A percentile compares a stretch with the other conserved stretches of the same genome.
Conservation (phyloP, 768 basidiomycete genomes). For the Pulveroboletus frians region DNA sequence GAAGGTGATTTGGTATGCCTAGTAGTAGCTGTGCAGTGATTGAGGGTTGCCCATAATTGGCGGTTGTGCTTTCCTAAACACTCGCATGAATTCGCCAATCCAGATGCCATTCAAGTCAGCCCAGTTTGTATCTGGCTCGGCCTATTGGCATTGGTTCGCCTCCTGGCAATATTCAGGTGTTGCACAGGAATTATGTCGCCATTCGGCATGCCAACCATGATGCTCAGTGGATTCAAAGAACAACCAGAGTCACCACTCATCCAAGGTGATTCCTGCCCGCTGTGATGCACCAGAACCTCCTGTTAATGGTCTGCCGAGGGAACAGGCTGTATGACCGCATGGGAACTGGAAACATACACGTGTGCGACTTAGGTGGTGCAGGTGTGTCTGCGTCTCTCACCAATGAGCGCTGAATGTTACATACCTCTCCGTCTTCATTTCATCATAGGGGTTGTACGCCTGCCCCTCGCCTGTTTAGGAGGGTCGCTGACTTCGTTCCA, state of each 20-base stretch:
- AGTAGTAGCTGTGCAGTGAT: too few relatives aligned
- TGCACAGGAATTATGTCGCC: slow-evolving; percentile 27
- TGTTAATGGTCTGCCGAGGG: slow-evolving; percentile 30
- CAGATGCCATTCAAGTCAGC: too few relatives aligned
- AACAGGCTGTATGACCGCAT: slow-evolving; percentile 62
- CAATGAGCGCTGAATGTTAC: too few relatives aligned
- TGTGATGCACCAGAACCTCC: background rate
- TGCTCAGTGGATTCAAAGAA: slow-evolving; percentile 34
- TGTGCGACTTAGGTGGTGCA: slow-evolving; percentile 37
- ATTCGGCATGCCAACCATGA: slow-evolving; percentile 21
- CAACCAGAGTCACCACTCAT: slow-evolving; percentile 30
- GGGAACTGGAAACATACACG: slow-evolving; percentile 47
- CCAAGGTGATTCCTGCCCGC: slow-evolving; percentile 20
- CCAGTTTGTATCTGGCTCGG: background rate
- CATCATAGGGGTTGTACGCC: too few relatives aligned
- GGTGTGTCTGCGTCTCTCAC: slow-evolving; percentile 30
- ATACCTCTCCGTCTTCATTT: too few relatives aligned
- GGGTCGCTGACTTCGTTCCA: too few relatives aligned
- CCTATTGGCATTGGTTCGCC: background rate
- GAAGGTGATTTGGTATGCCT: too few relatives aligned
- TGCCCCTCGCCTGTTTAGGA: too few relatives aligned
- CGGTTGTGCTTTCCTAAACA: slow-evolving; percentile 1
- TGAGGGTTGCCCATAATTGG: too few relatives aligned
- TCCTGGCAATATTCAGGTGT: background rate
- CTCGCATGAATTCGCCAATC: too few relatives aligned